A percentile compares a stretch with the other conserved stretches of the same genome.
These are phyloP conservation scores for Paracamarosporium sp. DNA, from an alignment of 2,329 filamentous ascomycete genomes.

Conservation along the genomic window DNA sequence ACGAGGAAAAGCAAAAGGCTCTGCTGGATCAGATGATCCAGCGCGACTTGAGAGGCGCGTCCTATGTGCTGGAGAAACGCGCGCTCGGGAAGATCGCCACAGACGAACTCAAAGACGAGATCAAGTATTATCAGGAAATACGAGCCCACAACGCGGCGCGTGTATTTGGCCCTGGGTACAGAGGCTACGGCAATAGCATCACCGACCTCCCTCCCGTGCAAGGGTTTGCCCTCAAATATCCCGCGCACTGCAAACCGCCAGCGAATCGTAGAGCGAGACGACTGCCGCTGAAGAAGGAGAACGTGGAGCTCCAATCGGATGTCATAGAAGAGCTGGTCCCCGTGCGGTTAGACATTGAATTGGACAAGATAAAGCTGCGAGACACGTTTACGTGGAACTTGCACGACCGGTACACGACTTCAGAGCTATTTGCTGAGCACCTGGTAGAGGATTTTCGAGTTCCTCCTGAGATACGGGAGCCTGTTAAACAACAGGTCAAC, in stretches of 20 bases:
- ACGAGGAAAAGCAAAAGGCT: constrained; percentile 47
- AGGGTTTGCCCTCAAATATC: constrained; percentile 73
- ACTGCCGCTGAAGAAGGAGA: constrained; percentile 79
- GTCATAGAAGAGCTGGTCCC: constrained; percentile 91
- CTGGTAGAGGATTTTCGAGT: constrained; percentile 86
- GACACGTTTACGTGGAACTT: constrained; percentile 99
- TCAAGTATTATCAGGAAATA: constrained; percentile 44
- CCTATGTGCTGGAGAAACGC: constrained; percentile 58
- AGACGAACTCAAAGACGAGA: constrained; percentile 51
- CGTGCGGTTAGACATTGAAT: constrained; percentile 89
- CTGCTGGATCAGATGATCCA: constrained; percentile 69
- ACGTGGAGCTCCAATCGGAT: constrained; percentile 84
- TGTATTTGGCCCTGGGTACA: constrained; percentile 76
- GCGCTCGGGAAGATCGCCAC: constrained; percentile 69
- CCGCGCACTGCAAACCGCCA: constrained; percentile 74
- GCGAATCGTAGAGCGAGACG: constrained; percentile 77
- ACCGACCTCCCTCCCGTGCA: constrained; percentile 71
- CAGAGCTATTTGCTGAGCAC: constrained; percentile 85
- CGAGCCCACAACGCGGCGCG: constrained; percentile 61
- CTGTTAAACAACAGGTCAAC: constrained; percentile 70
- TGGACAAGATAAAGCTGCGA: constrained; percentile 92
- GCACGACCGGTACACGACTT: constrained; percentile 82
- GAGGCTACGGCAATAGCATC: constrained; percentile 84
- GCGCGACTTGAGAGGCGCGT: constrained; percentile 67
- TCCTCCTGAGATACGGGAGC: constrained; percentile 68